A percentile compares a stretch with the other conserved stretches of the same genome.
These are phyloP conservation scores for Nannochloropsis granulata DNA, from an alignment of 108 stramenopile species.

Conservation along the genomic window DNA sequence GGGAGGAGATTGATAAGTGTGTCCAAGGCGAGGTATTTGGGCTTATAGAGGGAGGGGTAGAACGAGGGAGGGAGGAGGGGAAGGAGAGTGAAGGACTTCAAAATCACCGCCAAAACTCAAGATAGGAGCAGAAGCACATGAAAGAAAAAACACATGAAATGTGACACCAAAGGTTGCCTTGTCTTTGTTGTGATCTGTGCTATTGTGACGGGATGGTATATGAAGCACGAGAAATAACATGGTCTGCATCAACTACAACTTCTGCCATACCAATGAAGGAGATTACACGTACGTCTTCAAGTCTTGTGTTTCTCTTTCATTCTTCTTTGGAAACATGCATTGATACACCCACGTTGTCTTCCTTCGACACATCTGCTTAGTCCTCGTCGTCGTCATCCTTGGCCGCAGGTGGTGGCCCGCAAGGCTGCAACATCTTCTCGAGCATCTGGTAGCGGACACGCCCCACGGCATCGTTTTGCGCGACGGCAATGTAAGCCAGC, in stretches of 20 bases:
- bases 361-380: background rate
- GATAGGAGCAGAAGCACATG: no score
- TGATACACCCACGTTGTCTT: background rate
- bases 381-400: constrained; percentile 34
- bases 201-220: no score
- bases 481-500: constrained; percentile 79
- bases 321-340: background rate
- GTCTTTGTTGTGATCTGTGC: no score
- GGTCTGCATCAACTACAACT: no score
- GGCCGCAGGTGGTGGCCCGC: constrained; percentile 44
- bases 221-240: no score
- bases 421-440: constrained; percentile 55
- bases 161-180: no score
- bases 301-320: background rate
- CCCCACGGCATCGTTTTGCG: constrained; percentile 84
- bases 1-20: constrained; percentile 28
- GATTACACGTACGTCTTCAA: no score
- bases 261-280: no score
- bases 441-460: constrained; percentile 67
- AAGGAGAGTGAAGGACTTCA: no score
- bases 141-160: no score
- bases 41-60: background rate
- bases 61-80: background rate
- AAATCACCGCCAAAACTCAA: no score
- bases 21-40: background rate